These are phyloP conservation scores for Diutina scorzettiae DNA, from an alignment of 1,139 yeast species.

Conservation along the genomic window DNA sequence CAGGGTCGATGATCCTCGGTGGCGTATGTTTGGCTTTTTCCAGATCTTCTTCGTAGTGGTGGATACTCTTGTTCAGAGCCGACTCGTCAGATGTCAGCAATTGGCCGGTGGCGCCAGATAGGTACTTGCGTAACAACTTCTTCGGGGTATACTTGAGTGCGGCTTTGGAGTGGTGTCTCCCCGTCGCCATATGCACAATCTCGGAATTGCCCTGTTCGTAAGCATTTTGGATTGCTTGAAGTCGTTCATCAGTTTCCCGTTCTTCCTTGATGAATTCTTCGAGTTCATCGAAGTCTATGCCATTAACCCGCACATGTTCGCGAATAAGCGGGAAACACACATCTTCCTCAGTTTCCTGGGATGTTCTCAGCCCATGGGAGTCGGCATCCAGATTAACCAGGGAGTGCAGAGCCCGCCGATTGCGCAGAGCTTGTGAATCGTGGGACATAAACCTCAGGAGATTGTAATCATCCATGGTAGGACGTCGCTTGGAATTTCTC, in stretches of 20 bases:
- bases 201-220: neutral
- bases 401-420: conserved; percentile 1
- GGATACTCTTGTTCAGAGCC: neutral
- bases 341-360: conserved; percentile 90
- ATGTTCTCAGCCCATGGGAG: conserved; percentile 60
- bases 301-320: conserved; percentile 38
- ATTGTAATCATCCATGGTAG: neutral
- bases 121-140: conserved; percentile 14
- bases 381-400: conserved; percentile 47
- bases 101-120: neutral
- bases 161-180: neutral
- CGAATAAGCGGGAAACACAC: conserved; percentile 92
- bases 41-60: neutral
- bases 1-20: neutral
- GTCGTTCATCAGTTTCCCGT: conserved; percentile 8
- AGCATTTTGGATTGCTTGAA: neutral
- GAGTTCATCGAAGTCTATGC: conserved; percentile 63
- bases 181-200: neutral
- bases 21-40: neutral
- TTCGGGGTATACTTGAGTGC: conserved; percentile 54
- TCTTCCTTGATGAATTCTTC: conserved; percentile 61
- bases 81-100: neutral
- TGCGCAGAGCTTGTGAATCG: neutral
- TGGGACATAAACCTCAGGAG: neutral
- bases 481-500: neutral